Evolutionary conservation across 176 grass and related monocot species (phyloP), one percentile per base, ranked within the genome.

Genomic region (Melocanna baccifera): DNA sequence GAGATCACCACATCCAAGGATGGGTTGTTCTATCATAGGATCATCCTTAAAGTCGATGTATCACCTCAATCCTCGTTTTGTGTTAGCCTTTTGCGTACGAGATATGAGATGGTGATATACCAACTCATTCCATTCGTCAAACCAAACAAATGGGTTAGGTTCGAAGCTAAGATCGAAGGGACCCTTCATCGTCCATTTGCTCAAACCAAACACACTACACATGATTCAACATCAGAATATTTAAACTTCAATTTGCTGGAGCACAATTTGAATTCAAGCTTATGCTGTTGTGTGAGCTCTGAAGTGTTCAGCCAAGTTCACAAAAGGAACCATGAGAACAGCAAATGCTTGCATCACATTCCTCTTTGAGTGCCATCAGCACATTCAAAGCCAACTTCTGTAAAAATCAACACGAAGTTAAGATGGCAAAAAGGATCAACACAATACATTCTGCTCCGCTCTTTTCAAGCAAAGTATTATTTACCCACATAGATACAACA

Each of bases 401-500:
- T 46, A 61, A 48, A 76, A 16, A 77, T 36, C 41, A 50, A 82
- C 52, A 29, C 15, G 26, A 82, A 16, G 25, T 70, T 71, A 50
- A 40, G 42, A 72, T 40, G 40, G 16, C 11, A 42, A 51, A 19
- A 51, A 52, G 19, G 7, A 80, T 63, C 19, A 80, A 63, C 14
- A 80, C 52, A 71, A 69, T 26, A 69, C 18, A 83, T 62, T 77
- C 67, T 62, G 67, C 18, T 74, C 69, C 70, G 41, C 52, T 73
- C 66, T 42, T 87, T 79, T 32, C 30, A 48, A 9, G 3, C 41
- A 41, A 41, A 30, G 40, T 61, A 77, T 58, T 70, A 76, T 81
- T 53, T 87, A 87, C 79, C 59, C 57, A 15, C 23, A 62, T 7
- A 80, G 62, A 47, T 57, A 87, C 73, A 90, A 59, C 84, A 74